Evolutionary conservation across 2,329 filamentous ascomycete species (phyloP).

Genomic region (Plenodomus tracheiphilus): DNA sequence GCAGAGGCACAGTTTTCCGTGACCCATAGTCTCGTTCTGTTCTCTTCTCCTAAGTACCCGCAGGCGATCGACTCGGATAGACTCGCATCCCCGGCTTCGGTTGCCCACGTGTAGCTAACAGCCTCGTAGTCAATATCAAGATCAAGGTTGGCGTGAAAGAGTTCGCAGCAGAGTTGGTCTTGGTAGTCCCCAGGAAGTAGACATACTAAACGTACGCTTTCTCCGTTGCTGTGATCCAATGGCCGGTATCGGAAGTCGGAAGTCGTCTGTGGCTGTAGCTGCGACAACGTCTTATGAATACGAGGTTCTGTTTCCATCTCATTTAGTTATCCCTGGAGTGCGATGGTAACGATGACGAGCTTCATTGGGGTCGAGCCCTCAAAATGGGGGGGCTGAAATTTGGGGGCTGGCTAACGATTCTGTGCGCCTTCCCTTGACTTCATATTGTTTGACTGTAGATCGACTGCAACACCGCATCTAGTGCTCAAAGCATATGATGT

Average conservation of each 20-base stretch:
- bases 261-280: not conserved
- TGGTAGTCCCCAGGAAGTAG: slow-evolving; percentile 1
- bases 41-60: not conserved
- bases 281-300: not conserved
- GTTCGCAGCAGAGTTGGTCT: slow-evolving; percentile 3
- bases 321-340: not conserved
- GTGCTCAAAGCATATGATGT: not conserved
- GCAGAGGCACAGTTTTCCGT: slow-evolving; percentile 9
- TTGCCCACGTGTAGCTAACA: slow-evolving; percentile 18
- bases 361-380: not conserved
- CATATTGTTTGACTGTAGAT: not conserved
- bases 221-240: not conserved
- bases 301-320: not conserved
- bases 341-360: not conserved
- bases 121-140: slow-evolving; percentile 10
- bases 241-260: not conserved
- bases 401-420: not conserved
- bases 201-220: slow-evolving; percentile 1
- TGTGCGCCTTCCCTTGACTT: not conserved
- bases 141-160: slow-evolving; percentile 3
- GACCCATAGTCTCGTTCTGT: not conserved
- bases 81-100: slow-evolving; percentile 5
- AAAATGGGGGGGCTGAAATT: not conserved
- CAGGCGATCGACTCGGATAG: slow-evolving; percentile 1
- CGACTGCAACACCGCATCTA: not conserved